Evolutionary conservation across 495 filamentous ascomycete species (phyloP), one percentile per base, ranked within the genome.

Genomic region (Trichoderma erinaceum): DNA sequence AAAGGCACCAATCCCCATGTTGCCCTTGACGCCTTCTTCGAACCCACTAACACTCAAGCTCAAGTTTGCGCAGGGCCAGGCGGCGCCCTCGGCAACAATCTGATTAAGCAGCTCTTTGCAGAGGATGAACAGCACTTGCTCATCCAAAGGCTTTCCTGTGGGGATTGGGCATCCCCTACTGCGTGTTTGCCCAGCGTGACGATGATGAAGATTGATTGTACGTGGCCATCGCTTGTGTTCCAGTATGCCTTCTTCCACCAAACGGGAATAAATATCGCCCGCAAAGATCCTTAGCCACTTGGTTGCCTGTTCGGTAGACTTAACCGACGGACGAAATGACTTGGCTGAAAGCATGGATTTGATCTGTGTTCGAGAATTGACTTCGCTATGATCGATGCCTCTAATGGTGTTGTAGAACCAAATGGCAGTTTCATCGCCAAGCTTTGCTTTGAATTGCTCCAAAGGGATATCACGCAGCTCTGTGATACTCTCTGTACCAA

Each of bases 291-390:
- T 83, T 61, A 99, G 80, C 95, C 95, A 99, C 72, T 87, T 89
- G 8, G 85, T 81, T 2, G 88, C 96, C 76, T 96, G 91, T 29
- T 95, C 92, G n/a, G 84, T 76, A 16, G 81, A 86, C 70, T 87
- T 91, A 73, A 99, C 92, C 69, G 82, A 88, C 1, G 95, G 95
- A 7, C 92, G 85, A 71, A 99, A 99, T 0, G 92, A 95, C 74
- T 99, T 99, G 58, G 95, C 93, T 2, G 92, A 96, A n/a, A 97
- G 84, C 95, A 99, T 99, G 25, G 90, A 93, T 74, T 98, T 97
- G 75, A 97, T 96, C 72, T 93, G 90, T 15, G 92, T 97, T 68
- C 95, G 86, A 44, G 93, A 83, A 72, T 92, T 97, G 71, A 98
- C 92, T 78, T 97, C 92, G 73, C 89, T 96, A 50, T 79, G 76